phyloP scores from a whole-genome alignment of 768 basidiomycete species.

The Stropharia rugosoannulata region DNA sequence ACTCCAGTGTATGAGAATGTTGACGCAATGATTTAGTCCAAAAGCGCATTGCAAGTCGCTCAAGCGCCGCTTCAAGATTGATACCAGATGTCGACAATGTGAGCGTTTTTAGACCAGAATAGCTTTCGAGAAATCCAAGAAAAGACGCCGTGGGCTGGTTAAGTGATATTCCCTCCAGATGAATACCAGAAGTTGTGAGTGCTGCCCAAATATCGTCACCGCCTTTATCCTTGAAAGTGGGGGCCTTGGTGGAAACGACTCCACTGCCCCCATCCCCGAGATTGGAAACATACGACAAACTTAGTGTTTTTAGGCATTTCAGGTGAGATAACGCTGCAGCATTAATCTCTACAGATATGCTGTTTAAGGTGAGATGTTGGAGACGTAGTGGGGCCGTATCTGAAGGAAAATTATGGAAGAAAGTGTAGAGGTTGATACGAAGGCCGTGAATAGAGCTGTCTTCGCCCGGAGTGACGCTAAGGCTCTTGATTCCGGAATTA shows the following conservation, averaged over 20 bases:
- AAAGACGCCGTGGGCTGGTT: neutral
- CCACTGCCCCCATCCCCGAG: neutral
- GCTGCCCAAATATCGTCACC: neutral
- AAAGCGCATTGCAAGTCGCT: neutral
- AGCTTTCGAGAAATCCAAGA: neutral
- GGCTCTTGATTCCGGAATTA: neutral
- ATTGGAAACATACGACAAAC: constrained; percentile 2
- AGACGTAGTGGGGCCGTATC: constrained; percentile 1
- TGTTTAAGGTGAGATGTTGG: neutral
- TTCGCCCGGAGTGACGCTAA: neutral
- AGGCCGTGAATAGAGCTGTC: neutral
- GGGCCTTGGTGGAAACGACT: too few species aligned
- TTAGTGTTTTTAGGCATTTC: constrained; percentile 2
- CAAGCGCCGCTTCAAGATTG: neutral
- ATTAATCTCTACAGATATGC: constrained; percentile 6
- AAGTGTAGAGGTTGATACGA: neutral
- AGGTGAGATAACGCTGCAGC: constrained; percentile 2
- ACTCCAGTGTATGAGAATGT: neutral
- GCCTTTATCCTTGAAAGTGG: too few species aligned
- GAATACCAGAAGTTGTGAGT: neutral
- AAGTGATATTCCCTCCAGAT: constrained; percentile 1
- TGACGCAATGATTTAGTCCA: neutral
- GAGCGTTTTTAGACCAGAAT: constrained; percentile 1
- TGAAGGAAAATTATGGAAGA: neutral
- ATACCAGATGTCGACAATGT: neutral